Evolutionary conservation across 768 basidiomycete species (phyloP), one percentile per base, ranked within the genome.

Genomic region (Phaeotremella skinneri): DNA sequence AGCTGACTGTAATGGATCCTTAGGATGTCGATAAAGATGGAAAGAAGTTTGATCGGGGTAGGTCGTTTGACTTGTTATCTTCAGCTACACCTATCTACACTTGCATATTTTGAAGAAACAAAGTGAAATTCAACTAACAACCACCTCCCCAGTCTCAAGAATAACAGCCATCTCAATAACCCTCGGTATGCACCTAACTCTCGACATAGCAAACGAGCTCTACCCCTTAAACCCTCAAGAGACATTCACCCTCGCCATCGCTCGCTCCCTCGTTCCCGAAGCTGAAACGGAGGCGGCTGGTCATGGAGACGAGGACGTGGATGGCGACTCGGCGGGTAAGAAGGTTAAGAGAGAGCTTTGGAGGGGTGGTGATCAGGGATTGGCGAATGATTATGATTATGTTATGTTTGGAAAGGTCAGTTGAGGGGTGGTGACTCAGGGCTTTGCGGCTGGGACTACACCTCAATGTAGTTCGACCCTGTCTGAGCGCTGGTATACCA

Each of bases 371-470:
- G 14, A 83, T 81, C 65, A 82, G 83, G 73, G 93, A 86, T 11
- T 99, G 26, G 94, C 97, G 63, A 88, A 91, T 58, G 92, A 98
- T 65, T 99, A 91, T 71, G 93, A 97, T 72, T 99, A 98, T 81
- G 94, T 99, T 65, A 97, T 97, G 92, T 92, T 90, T 76, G 94
- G 94, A 30, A 98, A 93, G 85, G 91, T 93, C 64, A 65, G 80
- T 66, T 29, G 25, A 5, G 2, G 0, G 9, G 9, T 23, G 30
- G 26, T 56, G 52, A n/a, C 16, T 39, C 21, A 17, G 49, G 49
- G 21, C 27, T 45, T 21, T 32, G 9, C 14, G 52, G 17, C 30
- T 39, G 37, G 14, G 13, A 20, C 14, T 32, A 16, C 21, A 11
- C 14, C 14, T 32, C 17, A 13, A 17, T 51, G 11, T 13, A 17